Conservation (phyloP, 2,329 filamentous ascomycete genomes). For the Teratosphaeria viscida region DNA sequence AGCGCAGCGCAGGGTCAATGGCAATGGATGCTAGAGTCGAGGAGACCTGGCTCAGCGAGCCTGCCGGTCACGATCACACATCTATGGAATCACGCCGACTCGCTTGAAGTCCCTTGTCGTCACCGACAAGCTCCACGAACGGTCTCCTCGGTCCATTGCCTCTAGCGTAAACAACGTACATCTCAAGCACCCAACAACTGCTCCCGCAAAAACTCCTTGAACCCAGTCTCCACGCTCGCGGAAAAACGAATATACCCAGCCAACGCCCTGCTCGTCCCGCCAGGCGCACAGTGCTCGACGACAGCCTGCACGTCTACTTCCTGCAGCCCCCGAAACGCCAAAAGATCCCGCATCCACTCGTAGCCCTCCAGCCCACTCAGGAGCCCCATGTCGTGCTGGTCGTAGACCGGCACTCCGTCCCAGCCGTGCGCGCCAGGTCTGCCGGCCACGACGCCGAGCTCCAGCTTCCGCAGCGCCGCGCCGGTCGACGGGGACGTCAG, state of each 20-base stretch:
- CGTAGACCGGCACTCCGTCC: slow-evolving; percentile 40
- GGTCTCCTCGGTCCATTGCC: not conserved
- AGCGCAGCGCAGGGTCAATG: too few species aligned
- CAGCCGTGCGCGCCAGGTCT: slow-evolving; percentile 36
- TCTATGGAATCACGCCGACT: too few species aligned
- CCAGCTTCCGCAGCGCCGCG: slow-evolving; percentile 30
- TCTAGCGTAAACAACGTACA: not conserved
- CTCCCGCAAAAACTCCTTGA: slow-evolving; percentile 43
- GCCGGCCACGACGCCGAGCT: slow-evolving; percentile 46
- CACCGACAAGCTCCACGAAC: not conserved
- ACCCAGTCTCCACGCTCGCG: slow-evolving; percentile 46
- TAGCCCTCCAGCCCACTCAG: slow-evolving; percentile 38
- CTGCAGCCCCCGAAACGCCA: slow-evolving; percentile 39
- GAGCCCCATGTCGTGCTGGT: slow-evolving; percentile 38
- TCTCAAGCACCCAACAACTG: slow-evolving; percentile 3
- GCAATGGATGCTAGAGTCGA: too few species aligned
- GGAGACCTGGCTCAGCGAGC: too few species aligned
- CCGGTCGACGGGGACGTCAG: slow-evolving; percentile 23
- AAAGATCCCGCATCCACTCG: slow-evolving; percentile 49
- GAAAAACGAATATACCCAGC: slow-evolving; percentile 51
- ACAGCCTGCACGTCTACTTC: slow-evolving; percentile 44
- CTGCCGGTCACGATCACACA: too few species aligned
- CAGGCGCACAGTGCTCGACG: slow-evolving; percentile 44
- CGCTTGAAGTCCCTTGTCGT: too few species aligned
- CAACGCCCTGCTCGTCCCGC: slow-evolving; percentile 42